Conservation (phyloP, 1,139 yeast genomes). For the Yamadazyma diospyri region DNA sequence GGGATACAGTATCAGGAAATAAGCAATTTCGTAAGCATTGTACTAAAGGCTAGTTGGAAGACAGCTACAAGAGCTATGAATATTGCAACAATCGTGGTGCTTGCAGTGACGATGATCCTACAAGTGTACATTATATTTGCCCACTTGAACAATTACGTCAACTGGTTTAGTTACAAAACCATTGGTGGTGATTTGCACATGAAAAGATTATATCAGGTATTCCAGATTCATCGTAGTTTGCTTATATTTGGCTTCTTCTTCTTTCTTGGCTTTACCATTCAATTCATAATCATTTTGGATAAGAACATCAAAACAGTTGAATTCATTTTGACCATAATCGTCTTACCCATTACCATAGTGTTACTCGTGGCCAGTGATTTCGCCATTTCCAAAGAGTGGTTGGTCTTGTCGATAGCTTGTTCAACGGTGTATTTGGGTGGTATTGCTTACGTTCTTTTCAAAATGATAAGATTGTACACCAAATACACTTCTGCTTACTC, state of each 20-base stretch:
- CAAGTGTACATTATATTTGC: slow-evolving; percentile 31
- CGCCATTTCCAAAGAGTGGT: slow-evolving; percentile 37
- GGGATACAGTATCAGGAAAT: slow-evolving; percentile 50
- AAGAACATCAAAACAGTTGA: slow-evolving; percentile 38
- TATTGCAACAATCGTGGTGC: slow-evolving; percentile 44
- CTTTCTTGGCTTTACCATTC: slow-evolving; percentile 52
- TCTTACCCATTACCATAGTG: slow-evolving; percentile 45
- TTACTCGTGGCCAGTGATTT: slow-evolving; percentile 36
- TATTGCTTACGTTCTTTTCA: slow-evolving; percentile 49
- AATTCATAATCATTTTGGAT: slow-evolving; percentile 49
- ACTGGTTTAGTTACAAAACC: slow-evolving; percentile 49
- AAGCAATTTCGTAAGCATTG: slow-evolving; percentile 20
- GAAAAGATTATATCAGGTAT: slow-evolving; percentile 36
- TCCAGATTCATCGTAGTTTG: slow-evolving; percentile 42
- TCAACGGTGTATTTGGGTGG: slow-evolving; percentile 37
- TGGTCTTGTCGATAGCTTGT: slow-evolving; percentile 25
- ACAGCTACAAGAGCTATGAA: slow-evolving; percentile 33
- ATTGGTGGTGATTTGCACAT: slow-evolving; percentile 49
- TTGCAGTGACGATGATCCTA: slow-evolving; percentile 36
- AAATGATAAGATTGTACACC: slow-evolving; percentile 46
- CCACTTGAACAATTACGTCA: slow-evolving; percentile 40
- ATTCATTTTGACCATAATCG: slow-evolving; percentile 48
- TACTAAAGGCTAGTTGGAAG: slow-evolving; percentile 22
- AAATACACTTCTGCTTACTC: slow-evolving; percentile 32
- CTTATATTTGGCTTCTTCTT: slow-evolving; percentile 48